These are phyloP conservation scores for Nicotiana attenuata DNA, from an alignment of 257 asterid species.

Conservation along the genomic window DNA sequence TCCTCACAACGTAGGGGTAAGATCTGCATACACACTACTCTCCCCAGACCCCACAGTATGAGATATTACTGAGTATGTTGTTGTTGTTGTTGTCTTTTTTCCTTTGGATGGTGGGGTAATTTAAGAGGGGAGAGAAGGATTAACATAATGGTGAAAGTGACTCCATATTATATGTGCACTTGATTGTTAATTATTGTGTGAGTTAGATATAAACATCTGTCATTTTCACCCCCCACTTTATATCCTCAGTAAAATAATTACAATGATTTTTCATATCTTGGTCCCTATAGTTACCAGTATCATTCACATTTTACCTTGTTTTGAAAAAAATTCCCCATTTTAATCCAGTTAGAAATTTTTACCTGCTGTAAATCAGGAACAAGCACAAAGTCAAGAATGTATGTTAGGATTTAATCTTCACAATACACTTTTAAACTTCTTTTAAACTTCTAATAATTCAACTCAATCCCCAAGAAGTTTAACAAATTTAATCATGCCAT, in stretches of 20 bases:
- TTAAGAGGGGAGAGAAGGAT: not conserved
- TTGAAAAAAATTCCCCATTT: not conserved
- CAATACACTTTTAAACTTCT: not conserved
- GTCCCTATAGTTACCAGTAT: not conserved
- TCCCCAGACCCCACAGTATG: too few relatives aligned
- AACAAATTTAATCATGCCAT: too few relatives aligned
- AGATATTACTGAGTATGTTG: too few relatives aligned
- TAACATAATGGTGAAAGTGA: not conserved
- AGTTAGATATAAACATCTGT: not conserved
- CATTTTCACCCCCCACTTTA: not conserved
- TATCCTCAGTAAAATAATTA: not conserved
- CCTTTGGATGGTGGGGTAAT: not conserved
- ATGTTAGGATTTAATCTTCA: not conserved
- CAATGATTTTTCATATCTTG: not conserved
- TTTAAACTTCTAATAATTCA: not conserved
- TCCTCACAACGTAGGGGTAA: too few relatives aligned
- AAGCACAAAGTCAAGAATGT: not conserved
- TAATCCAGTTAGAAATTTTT: not conserved
- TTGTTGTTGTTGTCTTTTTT: too few relatives aligned
- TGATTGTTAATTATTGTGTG: not conserved
- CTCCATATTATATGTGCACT: constrained; percentile 1
- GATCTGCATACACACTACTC: too few relatives aligned
- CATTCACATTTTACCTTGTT: not conserved
- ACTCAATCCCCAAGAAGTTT: not conserved
- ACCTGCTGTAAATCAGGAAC: not conserved